phyloP scores from a whole-genome alignment of 495 filamentous ascomycete genomes.

The Aspergillus bertholletiae region DNA sequence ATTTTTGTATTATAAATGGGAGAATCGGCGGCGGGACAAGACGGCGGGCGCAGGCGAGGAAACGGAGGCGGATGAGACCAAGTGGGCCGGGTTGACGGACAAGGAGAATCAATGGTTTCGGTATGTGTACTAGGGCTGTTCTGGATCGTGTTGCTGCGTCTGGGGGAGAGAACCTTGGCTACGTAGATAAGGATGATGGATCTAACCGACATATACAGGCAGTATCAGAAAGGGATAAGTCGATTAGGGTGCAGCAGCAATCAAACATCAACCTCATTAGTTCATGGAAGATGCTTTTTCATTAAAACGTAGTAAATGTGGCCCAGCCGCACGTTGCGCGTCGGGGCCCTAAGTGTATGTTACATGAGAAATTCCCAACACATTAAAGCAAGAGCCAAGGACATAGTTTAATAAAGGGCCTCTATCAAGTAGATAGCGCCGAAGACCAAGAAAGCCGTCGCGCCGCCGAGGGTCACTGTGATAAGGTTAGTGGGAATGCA shows the following conservation, averaged over 20 bases:
- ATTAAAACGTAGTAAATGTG: neutral
- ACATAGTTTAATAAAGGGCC: conserved; percentile 53
- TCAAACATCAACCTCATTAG: neutral
- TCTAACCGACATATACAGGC: too few relatives aligned
- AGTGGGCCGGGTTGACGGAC: conserved; percentile 38
- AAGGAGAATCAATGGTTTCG: conserved; percentile 30
- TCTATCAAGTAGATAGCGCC: conserved; percentile 88
- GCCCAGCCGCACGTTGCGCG: neutral
- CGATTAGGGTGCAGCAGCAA: neutral
- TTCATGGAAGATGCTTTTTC: neutral
- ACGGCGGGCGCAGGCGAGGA: conserved; percentile 10
- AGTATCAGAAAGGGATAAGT: neutral
- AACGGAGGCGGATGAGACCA: conserved; percentile 1
- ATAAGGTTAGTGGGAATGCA: conserved; percentile 17
- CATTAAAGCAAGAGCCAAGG: neutral
- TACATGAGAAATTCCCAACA: neutral
- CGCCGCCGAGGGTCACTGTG: conserved; percentile 89
- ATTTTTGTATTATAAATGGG: conserved; percentile 41
- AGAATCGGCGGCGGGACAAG: conserved; percentile 38
- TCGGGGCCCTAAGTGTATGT: neutral
- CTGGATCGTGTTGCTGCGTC: too few relatives aligned
- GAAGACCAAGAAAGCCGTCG: conserved; percentile 86
- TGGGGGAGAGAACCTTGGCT: too few relatives aligned
- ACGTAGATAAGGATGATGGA: too few relatives aligned
- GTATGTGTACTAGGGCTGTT: neutral